A percentile compares a stretch with the other conserved stretches of the same genome.
Evolutionary conservation across 345 rosid species (phyloP).

Genomic region (Diplotaxis tenuifolia): DNA sequence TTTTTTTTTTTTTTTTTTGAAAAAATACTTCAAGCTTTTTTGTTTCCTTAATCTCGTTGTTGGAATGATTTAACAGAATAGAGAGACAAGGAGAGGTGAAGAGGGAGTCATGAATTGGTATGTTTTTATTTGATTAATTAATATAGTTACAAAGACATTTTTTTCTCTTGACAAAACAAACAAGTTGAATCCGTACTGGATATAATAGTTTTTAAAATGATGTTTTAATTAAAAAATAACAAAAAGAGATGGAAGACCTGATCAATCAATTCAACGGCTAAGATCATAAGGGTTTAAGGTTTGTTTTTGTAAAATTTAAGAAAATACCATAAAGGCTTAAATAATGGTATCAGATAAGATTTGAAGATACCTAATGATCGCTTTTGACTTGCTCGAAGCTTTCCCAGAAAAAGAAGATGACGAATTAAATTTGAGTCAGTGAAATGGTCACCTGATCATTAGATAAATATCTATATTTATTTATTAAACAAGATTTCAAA

Average conservation of each 20-base stretch:
- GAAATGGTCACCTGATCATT: background rate
- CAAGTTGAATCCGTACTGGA: conserved; percentile 27
- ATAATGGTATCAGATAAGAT: conserved; percentile 18
- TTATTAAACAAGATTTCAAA: conserved; percentile 7
- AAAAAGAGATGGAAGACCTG: conserved; percentile 6
- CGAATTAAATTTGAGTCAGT: conserved; percentile 23
- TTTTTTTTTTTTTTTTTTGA: too few relatives aligned
- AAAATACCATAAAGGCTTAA: background rate
- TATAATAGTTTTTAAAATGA: conserved; percentile 4
- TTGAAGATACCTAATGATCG: background rate
- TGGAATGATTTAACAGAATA: background rate
- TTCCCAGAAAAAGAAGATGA: conserved; percentile 2
- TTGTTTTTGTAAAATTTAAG: background rate
- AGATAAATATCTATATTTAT: background rate
- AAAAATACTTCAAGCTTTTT: too few relatives aligned
- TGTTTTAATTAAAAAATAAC: background rate
- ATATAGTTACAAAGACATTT: conserved; percentile 27
- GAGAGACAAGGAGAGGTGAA: background rate
- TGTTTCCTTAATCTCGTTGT: conserved; percentile 20
- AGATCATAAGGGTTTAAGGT: conserved; percentile 16
- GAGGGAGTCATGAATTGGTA: conserved; percentile 23
- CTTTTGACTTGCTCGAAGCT: conserved; percentile 3
- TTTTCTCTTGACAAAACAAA: conserved; percentile 17
- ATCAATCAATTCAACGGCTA: conserved; percentile 2
- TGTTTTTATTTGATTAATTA: conserved; percentile 4